Evolutionary conservation across 108 stramenopile genomes (phyloP).

Genomic region (Hondaea fermentalgiana): DNA sequence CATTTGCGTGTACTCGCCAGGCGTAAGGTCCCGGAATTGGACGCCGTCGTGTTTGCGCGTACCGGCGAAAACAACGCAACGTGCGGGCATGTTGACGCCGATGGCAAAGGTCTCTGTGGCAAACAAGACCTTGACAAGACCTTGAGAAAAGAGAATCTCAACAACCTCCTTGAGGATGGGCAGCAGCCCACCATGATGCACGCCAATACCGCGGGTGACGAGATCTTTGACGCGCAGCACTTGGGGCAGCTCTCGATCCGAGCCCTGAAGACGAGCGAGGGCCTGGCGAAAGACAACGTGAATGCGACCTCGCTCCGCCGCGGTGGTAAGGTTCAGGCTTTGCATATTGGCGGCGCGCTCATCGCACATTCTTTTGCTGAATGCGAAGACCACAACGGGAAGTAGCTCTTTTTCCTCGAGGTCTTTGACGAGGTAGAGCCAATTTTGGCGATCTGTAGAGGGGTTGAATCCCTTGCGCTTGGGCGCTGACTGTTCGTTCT

Average conservation of each 20-base stretch:
- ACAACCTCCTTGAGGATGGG: constrained; percentile 91
- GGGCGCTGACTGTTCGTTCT: constrained; percentile 55
- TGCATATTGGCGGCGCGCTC: constrained; percentile 75
- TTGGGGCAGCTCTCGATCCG: constrained; percentile 79
- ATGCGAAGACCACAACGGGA: constrained; percentile 94
- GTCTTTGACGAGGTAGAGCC: constrained; percentile 54
- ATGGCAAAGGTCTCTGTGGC: constrained; percentile 98
- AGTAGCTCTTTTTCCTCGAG: constrained; percentile 74
- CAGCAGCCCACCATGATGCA: constrained; percentile 93
- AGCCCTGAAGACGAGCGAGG: constrained; percentile 66
- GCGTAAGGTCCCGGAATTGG: constrained; percentile 59
- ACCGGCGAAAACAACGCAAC: constrained; percentile 82
- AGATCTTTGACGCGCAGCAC: constrained; percentile 69
- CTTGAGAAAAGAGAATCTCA: constrained; percentile 84
- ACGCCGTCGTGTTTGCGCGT: constrained; percentile 89
- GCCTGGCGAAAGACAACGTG: constrained; percentile 67
- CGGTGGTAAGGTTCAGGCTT: constrained; percentile 73
- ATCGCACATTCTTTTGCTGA: constrained; percentile 93
- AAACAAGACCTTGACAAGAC: constrained; percentile 83
- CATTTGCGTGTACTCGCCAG: constrained; percentile 95
- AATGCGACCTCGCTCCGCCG: constrained; percentile 58
- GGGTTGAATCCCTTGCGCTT: constrained; percentile 56
- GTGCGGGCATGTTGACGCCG: constrained; percentile 99
- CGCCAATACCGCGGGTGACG: constrained; percentile 82
- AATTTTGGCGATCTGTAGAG: constrained; percentile 51